These are phyloP conservation scores for Blastobotrys persicus DNA, from an alignment of 1,139 yeast species.

Conservation along the genomic window DNA sequence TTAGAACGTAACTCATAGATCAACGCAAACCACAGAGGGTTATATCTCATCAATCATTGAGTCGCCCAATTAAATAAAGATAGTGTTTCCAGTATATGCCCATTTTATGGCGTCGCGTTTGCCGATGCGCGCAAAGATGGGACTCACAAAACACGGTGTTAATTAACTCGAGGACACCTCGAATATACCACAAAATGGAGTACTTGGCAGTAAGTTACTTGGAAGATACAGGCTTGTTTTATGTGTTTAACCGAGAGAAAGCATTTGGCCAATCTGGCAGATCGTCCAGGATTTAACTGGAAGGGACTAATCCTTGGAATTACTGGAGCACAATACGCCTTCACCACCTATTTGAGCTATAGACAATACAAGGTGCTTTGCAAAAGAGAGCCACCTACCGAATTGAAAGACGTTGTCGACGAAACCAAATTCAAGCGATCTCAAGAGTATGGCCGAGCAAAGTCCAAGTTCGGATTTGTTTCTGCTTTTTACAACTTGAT, in stretches of 20 bases:
- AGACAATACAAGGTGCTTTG: constrained; percentile 75
- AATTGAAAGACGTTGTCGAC: constrained; percentile 56
- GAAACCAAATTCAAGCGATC: constrained; percentile 74
- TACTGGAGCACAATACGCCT: constrained; percentile 69
- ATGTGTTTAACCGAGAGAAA: constrained; percentile 9
- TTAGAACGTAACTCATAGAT: background rate
- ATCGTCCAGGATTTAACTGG: constrained; percentile 71
- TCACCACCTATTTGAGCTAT: constrained; percentile 68
- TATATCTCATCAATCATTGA: no score
- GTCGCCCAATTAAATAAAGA: no score
- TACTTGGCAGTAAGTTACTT: constrained; percentile 16
- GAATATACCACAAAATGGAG: constrained; percentile 14
- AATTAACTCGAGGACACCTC: background rate
- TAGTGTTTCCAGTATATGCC: no score
- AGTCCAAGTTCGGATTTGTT: constrained; percentile 65
- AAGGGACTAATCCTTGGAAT: constrained; percentile 70
- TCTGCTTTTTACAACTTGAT: constrained; percentile 51
- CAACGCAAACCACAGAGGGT: no score
- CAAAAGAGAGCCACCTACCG: constrained; percentile 56
- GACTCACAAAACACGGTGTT: background rate
- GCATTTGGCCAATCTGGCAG: constrained; percentile 43
- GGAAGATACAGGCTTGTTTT: background rate
- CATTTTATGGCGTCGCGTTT: no score
- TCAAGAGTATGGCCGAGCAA: constrained; percentile 79
- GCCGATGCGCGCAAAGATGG: no score